phyloP scores from a whole-genome alignment of 805 yeast species.

The Blastobotrys peoriensis region DNA sequence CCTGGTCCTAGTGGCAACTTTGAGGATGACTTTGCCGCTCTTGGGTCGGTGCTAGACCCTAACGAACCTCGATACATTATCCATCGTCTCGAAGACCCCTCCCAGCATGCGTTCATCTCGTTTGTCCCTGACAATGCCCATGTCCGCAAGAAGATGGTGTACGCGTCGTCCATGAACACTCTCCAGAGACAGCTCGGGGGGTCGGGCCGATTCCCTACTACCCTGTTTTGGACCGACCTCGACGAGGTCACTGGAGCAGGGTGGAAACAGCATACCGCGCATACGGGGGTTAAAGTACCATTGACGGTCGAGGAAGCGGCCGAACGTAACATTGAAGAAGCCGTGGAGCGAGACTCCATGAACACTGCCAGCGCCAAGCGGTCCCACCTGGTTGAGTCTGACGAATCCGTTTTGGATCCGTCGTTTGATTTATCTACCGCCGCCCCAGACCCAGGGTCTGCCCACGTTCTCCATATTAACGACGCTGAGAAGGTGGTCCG shows the following conservation, averaged over 20 bases:
- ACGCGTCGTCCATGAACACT: slow-evolving; percentile 83
- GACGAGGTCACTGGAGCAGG: slow-evolving; percentile 49
- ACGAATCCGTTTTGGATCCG: neutral
- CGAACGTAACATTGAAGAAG: slow-evolving; percentile 29
- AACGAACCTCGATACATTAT: slow-evolving; percentile 47
- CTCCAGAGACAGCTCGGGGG: slow-evolving; percentile 70
- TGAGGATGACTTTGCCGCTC: slow-evolving; percentile 32
- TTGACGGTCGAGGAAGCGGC: slow-evolving; percentile 55
- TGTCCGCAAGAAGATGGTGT: slow-evolving; percentile 83
- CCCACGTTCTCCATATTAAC: neutral
- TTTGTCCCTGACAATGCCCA: slow-evolving; percentile 83
- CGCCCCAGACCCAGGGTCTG: neutral
- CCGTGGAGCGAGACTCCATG: slow-evolving; percentile 4
- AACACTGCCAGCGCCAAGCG: neutral
- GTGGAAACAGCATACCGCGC: slow-evolving; percentile 38
- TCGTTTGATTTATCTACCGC: neutral
- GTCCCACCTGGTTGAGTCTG: neutral
- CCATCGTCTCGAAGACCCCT: slow-evolving; percentile 28
- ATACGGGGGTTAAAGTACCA: slow-evolving; percentile 38
- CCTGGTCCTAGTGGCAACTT: slow-evolving; percentile 32
- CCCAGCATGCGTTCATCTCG: slow-evolving; percentile 55
- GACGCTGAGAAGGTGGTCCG: slow-evolving; percentile 6
- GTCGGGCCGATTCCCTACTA: slow-evolving; percentile 41
- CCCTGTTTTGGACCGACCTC: slow-evolving; percentile 50
- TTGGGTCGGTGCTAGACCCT: slow-evolving; percentile 32